A percentile compares a stretch with the other conserved stretches of the same genome.
phyloP scores from a whole-genome alignment of 208 protist species.

The Balamuthia mandrillaris region DNA sequence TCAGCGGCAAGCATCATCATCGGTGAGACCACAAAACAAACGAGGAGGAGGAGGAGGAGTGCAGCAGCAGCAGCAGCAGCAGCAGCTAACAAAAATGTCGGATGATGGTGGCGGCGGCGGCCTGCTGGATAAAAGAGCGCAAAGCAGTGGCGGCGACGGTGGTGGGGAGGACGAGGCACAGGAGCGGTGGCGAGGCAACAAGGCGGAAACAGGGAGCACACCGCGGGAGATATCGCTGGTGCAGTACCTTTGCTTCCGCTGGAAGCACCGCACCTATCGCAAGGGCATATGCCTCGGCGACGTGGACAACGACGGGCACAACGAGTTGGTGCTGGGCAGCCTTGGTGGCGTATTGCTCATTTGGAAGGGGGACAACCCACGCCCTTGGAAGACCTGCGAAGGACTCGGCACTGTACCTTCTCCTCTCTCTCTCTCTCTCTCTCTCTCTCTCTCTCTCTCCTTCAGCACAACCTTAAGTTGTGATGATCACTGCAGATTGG shows the following conservation, averaged over 20 bases:
- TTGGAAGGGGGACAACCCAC: not conserved
- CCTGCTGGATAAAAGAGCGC: too few relatives aligned
- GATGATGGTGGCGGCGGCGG: too few relatives aligned
- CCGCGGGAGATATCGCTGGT: not conserved
- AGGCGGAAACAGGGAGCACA: too few relatives aligned
- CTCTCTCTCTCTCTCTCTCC: not conserved
- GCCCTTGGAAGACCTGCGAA: not conserved
- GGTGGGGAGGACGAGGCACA: too few relatives aligned
- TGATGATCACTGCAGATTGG: not conserved
- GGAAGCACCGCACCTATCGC: slow-evolving; percentile 14
- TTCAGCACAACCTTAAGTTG: not conserved
- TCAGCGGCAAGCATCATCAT: too few relatives aligned
- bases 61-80: too few relatives aligned
- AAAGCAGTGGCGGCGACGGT: too few relatives aligned
- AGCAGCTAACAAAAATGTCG: too few relatives aligned
- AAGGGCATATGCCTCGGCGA: not conserved
- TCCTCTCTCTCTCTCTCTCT: not conserved
- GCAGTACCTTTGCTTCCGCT: not conserved
- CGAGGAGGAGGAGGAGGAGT: too few relatives aligned
- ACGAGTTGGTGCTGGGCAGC: not conserved
- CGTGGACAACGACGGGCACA: slow-evolving; percentile 27
- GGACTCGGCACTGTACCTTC: not conserved
- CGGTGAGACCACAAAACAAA: too few relatives aligned
- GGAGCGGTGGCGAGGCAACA: too few relatives aligned
- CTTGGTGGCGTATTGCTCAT: not conserved